Conservation (phyloP, 176 grass and related monocot genomes). For the Panicum miliaceum region DNA sequence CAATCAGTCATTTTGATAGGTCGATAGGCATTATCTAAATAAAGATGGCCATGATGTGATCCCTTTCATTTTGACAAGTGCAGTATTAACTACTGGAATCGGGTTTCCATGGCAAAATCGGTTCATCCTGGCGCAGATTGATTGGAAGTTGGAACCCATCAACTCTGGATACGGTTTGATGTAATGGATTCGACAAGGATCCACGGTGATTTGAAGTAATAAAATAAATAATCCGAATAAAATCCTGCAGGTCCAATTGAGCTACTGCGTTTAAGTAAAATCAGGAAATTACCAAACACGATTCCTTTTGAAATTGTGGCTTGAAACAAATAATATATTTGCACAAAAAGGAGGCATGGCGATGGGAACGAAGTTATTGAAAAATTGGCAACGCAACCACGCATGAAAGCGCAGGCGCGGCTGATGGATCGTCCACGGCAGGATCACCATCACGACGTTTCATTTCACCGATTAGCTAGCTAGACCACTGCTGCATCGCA, state of each 20-base stretch:
- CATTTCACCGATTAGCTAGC: background rate
- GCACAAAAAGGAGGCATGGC: no score
- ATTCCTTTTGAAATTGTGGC: background rate
- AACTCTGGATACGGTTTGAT: background rate
- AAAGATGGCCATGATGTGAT: background rate
- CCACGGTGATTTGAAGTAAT: background rate
- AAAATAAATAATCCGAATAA: background rate
- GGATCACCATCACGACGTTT: background rate
- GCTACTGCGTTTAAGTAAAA: background rate
- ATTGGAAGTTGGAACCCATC: background rate
- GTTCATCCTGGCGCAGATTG: background rate
- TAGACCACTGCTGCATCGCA: background rate
- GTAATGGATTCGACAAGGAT: background rate
- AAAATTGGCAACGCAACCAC: background rate
- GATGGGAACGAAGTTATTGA: background rate
- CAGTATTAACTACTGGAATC: background rate
- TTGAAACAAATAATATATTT: no score
- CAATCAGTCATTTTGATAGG: slow-evolving; percentile 15
- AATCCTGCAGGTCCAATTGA: background rate
- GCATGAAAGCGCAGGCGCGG: background rate
- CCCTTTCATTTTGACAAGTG: background rate
- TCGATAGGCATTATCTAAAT: background rate
- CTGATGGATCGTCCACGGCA: background rate
- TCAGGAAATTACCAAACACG: background rate
- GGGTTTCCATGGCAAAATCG: background rate